Percentiles rank a stretch among this genome's conserved stretches.
phyloP scores from a whole-genome alignment of 2,329 filamentous ascomycete species.

The Xylariaceae sp. region DNA sequence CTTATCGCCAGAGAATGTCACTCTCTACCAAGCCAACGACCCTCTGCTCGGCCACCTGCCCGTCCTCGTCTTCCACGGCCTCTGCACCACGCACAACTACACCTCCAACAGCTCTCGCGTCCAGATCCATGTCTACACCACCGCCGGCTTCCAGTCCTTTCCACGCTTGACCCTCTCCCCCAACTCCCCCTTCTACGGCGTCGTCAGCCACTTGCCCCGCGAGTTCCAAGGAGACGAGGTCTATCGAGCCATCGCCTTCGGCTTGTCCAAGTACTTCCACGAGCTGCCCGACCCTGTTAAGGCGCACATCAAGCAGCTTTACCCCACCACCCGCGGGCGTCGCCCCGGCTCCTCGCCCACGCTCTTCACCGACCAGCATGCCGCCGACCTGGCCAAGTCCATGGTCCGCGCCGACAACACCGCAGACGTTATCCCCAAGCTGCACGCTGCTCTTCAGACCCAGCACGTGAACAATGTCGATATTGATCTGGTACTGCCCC shows the following conservation, averaged over 20 bases:
- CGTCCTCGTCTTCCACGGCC: constrained; percentile 86
- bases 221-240: constrained; percentile 95
- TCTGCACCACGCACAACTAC: constrained; percentile 83
- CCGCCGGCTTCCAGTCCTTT: constrained; percentile 85
- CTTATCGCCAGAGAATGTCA: constrained; percentile 75
- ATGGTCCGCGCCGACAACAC: constrained; percentile 81
- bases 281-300: constrained; percentile 79
- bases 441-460: constrained; percentile 73
- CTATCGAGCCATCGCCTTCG: constrained; percentile 86
- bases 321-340: constrained; percentile 49
- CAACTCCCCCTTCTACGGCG: constrained; percentile 84
- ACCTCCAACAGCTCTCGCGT: constrained; percentile 87
- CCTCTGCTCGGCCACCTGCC: constrained; percentile 75
- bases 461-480: constrained; percentile 83
- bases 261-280: constrained; percentile 87
- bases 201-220: constrained; percentile 83
- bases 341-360: constrained; percentile 61
- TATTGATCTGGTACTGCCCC: constrained; percentile 79
- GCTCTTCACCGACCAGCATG: constrained; percentile 88
- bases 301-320: constrained; percentile 59
- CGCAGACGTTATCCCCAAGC: constrained; percentile 64
- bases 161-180: constrained; percentile 89
- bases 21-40: constrained; percentile 86
- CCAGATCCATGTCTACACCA: constrained; percentile 87
- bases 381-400: constrained; percentile 79